Evolutionary conservation across 1,284 basidiomycete genomes (phyloP), one percentile per base, ranked within the genome.

Genomic region (Erythrobasidium hasegawianum): DNA sequence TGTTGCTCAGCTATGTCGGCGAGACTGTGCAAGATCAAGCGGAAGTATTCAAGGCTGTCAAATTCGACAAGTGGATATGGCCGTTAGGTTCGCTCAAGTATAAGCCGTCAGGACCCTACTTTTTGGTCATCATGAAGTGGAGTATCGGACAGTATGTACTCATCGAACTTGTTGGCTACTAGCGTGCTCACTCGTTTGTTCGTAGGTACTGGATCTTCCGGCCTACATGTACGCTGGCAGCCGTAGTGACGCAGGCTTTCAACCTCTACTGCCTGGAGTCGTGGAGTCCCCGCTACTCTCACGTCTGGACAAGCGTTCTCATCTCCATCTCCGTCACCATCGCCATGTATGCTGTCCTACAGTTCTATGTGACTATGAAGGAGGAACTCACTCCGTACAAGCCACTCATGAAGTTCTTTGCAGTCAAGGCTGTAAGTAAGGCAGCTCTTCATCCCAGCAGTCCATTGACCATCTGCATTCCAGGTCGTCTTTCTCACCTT

Each of bases 141-240:
- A 85, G 83, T n/a, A 84, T 90, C 10, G 78, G 89, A n/a, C 88
- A 90, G 73, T 89, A 89, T 72, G 87, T 86, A 76, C 82, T 88
- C 56, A 75, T 88, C 33, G 4, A 33, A 4, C 33, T 4, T 11
- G 11, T 5, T 5, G 16, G 43, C 43, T 5, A 18, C 16, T 47
- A 5, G 5, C 16, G 43, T n/a, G n/a, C n/a, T 18, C 4, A 47
- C 16, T n/a, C 43, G n/a, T n/a, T n/a, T n/a, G n/a, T 27, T 9
- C 8, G 16, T 29, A 57, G 53, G 26, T 64, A 58, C 38, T 66
- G 50, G 57, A 66, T 66, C 20, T 56, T 59, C 29, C 1, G 64
- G 41, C 60, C 67, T 16, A 39, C 47, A n/a, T 64, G 56, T 24
- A 69, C 68, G 11, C 29, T 66, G 10, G 70, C 72, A 3, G 84